These are phyloP conservation scores for Lactarius tabidus DNA, from an alignment of 768 basidiomycete species.

Conservation along the genomic window DNA sequence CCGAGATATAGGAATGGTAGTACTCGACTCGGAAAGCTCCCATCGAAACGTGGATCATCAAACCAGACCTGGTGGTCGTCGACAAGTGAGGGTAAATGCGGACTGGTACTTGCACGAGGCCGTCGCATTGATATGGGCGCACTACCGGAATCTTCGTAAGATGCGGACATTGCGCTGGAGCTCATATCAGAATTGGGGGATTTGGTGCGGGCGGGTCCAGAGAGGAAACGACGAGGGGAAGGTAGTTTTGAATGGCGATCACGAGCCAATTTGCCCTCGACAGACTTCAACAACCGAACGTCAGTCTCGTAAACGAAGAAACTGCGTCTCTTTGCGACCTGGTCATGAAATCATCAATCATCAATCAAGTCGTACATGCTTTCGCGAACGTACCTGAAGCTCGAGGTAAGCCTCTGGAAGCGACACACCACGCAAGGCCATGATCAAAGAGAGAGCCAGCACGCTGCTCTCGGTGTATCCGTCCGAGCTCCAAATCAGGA, in stretches of 20 bases:
- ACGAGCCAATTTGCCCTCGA: slow-evolving; percentile 52
- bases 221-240: slow-evolving; percentile 16
- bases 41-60: slow-evolving; percentile 88
- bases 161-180: slow-evolving; percentile 32
- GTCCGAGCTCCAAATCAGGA: slow-evolving; percentile 79
- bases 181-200: slow-evolving; percentile 12
- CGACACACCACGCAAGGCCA: slow-evolving; percentile 61
- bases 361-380: slow-evolving; percentile 2
- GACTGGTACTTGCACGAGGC: slow-evolving; percentile 68
- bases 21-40: slow-evolving; percentile 92
- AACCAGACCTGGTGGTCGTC: slow-evolving; percentile 91
- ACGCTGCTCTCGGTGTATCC: slow-evolving; percentile 93
- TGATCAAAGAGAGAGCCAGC: slow-evolving; percentile 80
- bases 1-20: slow-evolving; percentile 92
- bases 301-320: slow-evolving; percentile 93
- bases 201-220: slow-evolving; percentile 4
- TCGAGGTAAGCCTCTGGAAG: slow-evolving; percentile 92
- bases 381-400: slow-evolving; percentile 51
- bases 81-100: slow-evolving; percentile 58
- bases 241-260: slow-evolving; percentile 26
- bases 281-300: slow-evolving; percentile 61
- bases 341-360: background rate
- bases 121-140: slow-evolving; percentile 34
- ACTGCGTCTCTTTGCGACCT: slow-evolving; percentile 63
- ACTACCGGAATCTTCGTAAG: slow-evolving; percentile 26